Base-by-base conservation (phyloP, 192 early-diverging fungal species). In the Coemansia sp. region DNA sequence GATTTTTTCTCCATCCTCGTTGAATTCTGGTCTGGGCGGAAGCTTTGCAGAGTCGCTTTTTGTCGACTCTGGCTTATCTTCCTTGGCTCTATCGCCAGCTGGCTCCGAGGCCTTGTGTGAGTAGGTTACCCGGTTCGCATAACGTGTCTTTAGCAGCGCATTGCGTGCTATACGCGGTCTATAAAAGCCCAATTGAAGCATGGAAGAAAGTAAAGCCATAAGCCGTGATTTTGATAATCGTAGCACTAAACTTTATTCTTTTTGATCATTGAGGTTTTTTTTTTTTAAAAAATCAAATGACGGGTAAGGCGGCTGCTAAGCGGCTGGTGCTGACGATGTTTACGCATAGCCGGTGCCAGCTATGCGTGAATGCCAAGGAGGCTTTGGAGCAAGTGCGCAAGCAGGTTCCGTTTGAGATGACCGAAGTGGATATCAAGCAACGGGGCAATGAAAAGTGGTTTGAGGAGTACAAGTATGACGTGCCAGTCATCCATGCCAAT, bases 391-490 rank as follows among this genome's bases (percentile, higher is more conserved):
- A 59, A 19, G 68, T 77, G 26, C 73, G 55, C 19, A 58, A 59
- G 46, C 61, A 58, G 28, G 58, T 77, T 35, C 68, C 73, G 16
- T 77, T 77, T 26, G 63, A 67, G 45, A 41, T 70, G 21, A 60
- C 52, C 11, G 73, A 77, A 21, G 68, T 77, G 11, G 73, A 77
- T 23, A 70, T 77, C 55, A 53, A 48, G 30, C 58, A 62, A 48
- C 73, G 68, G 1, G 73, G 68, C 39, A 77, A 77, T 38, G 56
- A 70, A 40, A 30, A 50, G 19, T 77, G 73, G 73, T 70, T 77
- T 9, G 68, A 77, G 2, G 73, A 77, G 50, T 77, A 77, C 73
- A 77, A 77, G 47, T 53, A 66, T 21, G 73, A 77, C 45, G 68
- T 77, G 26, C 73, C 73, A 7, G 73, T 70, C 37, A 63, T 77